Base-by-base conservation (phyloP, 2,329 filamentous ascomycete genomes). In the Didymella keratinophila region DNA sequence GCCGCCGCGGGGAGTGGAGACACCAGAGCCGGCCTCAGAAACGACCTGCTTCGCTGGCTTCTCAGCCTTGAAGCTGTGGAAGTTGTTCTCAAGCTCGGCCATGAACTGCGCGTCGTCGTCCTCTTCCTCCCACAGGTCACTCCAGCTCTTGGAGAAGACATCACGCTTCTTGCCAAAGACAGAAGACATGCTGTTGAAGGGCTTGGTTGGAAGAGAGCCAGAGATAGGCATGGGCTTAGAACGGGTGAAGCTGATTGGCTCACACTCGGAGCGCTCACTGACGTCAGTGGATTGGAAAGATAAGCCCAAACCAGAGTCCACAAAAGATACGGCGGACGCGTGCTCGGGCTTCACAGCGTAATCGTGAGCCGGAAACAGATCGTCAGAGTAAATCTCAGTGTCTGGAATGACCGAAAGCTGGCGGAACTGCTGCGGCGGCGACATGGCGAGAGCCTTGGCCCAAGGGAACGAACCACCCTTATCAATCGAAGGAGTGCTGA, bases 51-150 rank as follows among this genome's bases (percentile, higher is more conserved):
- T 78, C 58, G 78, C 74, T 56, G 66, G 63, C 69, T 74, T 76
- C 48, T 71, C 65, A 52, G 52, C 66, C 39, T 58, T 63, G 49
- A 69, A 64, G 20, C 69, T 69, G 28, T 89, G 86, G 63, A 84
- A 85, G 59, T 80, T 79, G 61, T 84, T 84, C 71, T 89, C 86
- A 34, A 84, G 82, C 67, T 91, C 86, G 62, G 90, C 72, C 18
- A 75, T 62, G 52, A 70, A 72, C 49, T 71, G 87, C 51, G 65
- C 65, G 64, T 90, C 88, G 71, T 95, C 93, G 52, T 98, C 94
- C 75, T 98, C 94, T 76, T 98, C 94, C 58, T 98, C 94, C 89
- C 93, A 97, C 77, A 98, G 87, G 76, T 99, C 95, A 72, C 93
- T 97, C 95, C 95, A 99, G 82, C 95, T 98, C 89, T 98, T 98